A percentile compares a stretch with the other conserved stretches of the same genome.
phyloP scores from a whole-genome alignment of 495 filamentous ascomycete species.

The Durotheca rogersii region DNA sequence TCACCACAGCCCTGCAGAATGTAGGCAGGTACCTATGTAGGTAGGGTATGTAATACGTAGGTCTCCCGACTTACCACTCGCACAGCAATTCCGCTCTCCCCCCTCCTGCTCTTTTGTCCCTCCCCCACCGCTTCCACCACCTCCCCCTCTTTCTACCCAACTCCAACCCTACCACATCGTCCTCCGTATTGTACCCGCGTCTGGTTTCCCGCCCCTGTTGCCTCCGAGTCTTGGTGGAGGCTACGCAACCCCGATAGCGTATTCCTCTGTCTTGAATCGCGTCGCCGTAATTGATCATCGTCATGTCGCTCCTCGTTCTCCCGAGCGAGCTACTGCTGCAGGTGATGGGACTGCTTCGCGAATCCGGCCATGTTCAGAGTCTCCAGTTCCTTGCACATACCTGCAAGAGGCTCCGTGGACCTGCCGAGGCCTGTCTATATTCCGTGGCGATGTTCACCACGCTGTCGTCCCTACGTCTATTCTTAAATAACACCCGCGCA shows the following conservation, averaged over 20 bases:
- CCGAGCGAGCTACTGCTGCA: constrained; percentile 14
- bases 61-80: no score
- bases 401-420: constrained; percentile 9
- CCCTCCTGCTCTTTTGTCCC: no score
- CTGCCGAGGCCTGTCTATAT: constrained; percentile 16
- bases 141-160: no score
- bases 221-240: no score
- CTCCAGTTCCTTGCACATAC: constrained; percentile 7
- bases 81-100: no score
- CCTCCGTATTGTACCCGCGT: no score
- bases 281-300: not conserved
- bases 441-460: constrained; percentile 5
- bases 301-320: constrained; percentile 6
- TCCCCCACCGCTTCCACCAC: no score
- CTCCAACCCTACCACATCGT: no score
- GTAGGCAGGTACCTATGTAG: no score
- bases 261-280: not conserved
- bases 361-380: constrained; percentile 1
- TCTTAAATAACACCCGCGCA: constrained; percentile 3
- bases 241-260: not conserved
- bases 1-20: no score
- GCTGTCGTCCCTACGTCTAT: constrained; percentile 3
- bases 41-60: no score
- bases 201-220: no score
- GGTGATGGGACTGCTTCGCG: constrained; percentile 10